Evolutionary conservation across 352 stramenopile genomes (phyloP).

Genomic region (Phytophthora podocarpi): DNA sequence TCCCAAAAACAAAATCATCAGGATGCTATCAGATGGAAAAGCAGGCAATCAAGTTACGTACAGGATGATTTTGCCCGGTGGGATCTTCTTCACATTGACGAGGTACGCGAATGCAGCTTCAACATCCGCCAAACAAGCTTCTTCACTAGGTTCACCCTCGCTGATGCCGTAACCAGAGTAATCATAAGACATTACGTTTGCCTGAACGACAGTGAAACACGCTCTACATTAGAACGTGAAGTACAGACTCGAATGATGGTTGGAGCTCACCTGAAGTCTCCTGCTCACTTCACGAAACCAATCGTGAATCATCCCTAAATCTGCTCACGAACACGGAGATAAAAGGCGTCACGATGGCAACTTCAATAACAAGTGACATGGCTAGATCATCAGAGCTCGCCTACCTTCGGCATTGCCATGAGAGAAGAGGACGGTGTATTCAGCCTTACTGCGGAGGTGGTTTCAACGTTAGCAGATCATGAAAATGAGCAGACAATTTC

Average conservation of each 20-base stretch:
- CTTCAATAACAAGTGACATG: not conserved
- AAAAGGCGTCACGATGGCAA: not conserved
- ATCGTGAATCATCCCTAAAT: conserved; percentile 97
- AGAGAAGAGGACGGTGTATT: conserved; percentile 96
- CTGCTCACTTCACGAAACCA: conserved; percentile 95
- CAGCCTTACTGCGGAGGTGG: conserved; percentile 65
- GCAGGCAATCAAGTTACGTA: conserved; percentile 55
- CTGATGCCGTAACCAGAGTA: conserved; percentile 98
- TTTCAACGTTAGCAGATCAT: conserved; percentile 23
- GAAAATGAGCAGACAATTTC: not conserved
- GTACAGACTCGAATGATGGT: not conserved
- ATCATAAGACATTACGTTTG: conserved; percentile 93
- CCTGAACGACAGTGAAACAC: conserved; percentile 29
- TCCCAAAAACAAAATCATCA: not conserved
- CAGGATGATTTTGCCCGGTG: conserved; percentile 94
- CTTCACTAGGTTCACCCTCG: conserved; percentile 91
- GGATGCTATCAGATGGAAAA: not conserved
- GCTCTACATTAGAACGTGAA: not conserved
- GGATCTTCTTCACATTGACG: conserved; percentile 90
- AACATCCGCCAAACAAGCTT: conserved; percentile 95
- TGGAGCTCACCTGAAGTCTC: conserved; percentile 58
- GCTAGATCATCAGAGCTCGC: not conserved
- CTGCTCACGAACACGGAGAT: conserved; percentile 34
- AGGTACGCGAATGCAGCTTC: conserved; percentile 97
- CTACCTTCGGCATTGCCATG: conserved; percentile 96